Percentiles rank a stretch among this genome's conserved stretches.
Evolutionary conservation across 768 basidiomycete genomes (phyloP).

Genomic region (Ramaria sp.): DNA sequence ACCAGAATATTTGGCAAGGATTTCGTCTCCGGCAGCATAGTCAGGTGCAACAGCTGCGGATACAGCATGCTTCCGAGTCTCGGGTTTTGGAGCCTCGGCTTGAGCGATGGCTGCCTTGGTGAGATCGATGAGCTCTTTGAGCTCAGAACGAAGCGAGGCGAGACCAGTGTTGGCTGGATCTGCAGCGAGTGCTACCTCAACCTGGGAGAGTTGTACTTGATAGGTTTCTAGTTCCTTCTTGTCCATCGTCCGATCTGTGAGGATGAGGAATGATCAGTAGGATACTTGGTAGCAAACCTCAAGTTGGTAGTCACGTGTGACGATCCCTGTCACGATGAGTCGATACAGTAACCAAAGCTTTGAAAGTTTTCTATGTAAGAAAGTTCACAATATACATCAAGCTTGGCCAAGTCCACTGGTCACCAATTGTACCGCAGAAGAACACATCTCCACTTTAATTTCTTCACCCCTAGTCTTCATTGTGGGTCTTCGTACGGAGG

Average conservation of each 20-base stretch:
- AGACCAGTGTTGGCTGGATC: constrained; percentile 73
- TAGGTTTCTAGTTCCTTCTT: constrained; percentile 80
- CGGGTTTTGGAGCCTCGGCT: constrained; percentile 47
- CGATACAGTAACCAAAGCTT: too few species aligned
- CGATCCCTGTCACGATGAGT: neutral
- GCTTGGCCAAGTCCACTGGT: too few species aligned
- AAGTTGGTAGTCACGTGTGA: neutral
- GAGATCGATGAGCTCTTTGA: constrained; percentile 75
- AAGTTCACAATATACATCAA: too few species aligned
- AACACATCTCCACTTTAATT: too few species aligned
- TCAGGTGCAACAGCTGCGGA: constrained; percentile 30
- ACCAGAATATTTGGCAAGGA: constrained; percentile 74
- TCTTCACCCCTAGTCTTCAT: neutral
- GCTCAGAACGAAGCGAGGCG: constrained; percentile 59
- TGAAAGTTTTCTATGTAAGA: too few species aligned
- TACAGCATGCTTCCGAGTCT: constrained; percentile 45
- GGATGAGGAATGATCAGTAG: neutral
- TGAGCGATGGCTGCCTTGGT: constrained; percentile 64
- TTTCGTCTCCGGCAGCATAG: constrained; percentile 78
- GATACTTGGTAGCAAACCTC: neutral
- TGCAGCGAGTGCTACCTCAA: constrained; percentile 64
- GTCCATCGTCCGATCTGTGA: constrained; percentile 26
- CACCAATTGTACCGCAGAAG: too few species aligned
- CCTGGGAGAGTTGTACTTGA: constrained; percentile 83
- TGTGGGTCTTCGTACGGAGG: constrained; percentile 8